Percentiles rank a stretch among this genome's conserved stretches.
Conservation (phyloP, 2,329 filamentous ascomycete species). For the Paracoccidioides lutzii region DNA sequence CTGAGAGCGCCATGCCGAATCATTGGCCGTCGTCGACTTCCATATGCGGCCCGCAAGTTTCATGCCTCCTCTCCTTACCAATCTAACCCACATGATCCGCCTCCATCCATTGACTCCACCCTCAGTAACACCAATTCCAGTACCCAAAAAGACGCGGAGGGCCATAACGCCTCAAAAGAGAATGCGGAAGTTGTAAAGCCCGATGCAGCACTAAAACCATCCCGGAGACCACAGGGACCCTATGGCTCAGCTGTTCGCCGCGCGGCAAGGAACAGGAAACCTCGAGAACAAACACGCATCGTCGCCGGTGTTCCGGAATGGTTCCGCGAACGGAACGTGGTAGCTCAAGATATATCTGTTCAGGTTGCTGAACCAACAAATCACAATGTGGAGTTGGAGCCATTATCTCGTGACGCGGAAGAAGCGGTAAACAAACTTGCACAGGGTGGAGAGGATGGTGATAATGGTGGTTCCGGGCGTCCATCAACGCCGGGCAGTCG, state of each 20-base stretch:
- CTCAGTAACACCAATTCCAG: conserved; percentile 13
- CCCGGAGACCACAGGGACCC: conserved; percentile 18
- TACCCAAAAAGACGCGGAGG: conserved; percentile 1
- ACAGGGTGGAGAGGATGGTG: conserved; percentile 17
- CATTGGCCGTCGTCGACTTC: conserved; percentile 25
- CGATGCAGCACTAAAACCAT: conserved; percentile 11
- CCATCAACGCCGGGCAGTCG: conserved; percentile 15
- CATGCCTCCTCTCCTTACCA: conserved; percentile 21
- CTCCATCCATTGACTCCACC: conserved; percentile 13
- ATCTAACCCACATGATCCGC: conserved; percentile 19
- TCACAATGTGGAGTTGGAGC: conserved; percentile 19
- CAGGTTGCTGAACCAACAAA: conserved; percentile 7
- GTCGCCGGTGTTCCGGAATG: conserved; percentile 23
- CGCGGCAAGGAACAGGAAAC: conserved; percentile 24
- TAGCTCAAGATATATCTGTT: conserved; percentile 14
- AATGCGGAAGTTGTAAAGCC: conserved; percentile 1
- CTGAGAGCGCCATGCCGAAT: conserved; percentile 23
- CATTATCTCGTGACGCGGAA: conserved; percentile 12
- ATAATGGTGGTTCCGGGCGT: conserved; percentile 13
- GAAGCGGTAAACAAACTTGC: conserved; percentile 9
- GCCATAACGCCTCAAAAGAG: neutral
- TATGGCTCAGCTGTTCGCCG: conserved; percentile 30
- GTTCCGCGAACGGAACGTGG: conserved; percentile 26
- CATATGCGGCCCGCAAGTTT: conserved; percentile 20
- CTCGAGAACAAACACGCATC: conserved; percentile 12